These are phyloP conservation scores for Trypanosoma platydactyli DNA, from an alignment of 208 protist genomes.

Conservation along the genomic window DNA sequence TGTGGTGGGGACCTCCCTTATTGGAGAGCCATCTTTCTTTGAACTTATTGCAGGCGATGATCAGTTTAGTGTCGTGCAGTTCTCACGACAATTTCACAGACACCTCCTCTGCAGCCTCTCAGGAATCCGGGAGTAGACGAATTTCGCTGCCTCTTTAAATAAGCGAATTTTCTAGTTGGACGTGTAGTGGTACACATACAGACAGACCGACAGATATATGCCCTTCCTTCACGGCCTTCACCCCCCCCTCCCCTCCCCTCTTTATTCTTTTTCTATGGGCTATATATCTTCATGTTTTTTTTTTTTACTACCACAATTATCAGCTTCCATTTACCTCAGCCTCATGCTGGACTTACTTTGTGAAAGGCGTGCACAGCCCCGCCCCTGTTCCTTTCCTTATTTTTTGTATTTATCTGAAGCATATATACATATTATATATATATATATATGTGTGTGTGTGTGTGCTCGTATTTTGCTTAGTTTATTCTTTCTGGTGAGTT, in stretches of 20 bases:
- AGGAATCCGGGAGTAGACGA: background rate
- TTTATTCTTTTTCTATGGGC: conserved; percentile 10
- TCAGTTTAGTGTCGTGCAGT: conserved; percentile 46
- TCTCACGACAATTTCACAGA: conserved; percentile 19
- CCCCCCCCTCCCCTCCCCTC: conserved; percentile 14
- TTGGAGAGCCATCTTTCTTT: conserved; percentile 41
- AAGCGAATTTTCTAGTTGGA: too few species aligned
- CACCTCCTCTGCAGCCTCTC: conserved; percentile 15
- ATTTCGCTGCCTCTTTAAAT: conserved; percentile 10
- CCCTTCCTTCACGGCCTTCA: background rate
- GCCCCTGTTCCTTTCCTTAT: too few species aligned
- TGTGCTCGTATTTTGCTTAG: too few species aligned
- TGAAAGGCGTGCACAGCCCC: too few species aligned
- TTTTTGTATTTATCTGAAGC: too few species aligned
- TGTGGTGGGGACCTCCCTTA: conserved; percentile 51
- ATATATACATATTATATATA: too few species aligned
- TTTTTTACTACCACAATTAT: too few species aligned
- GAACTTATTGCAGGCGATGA: conserved; percentile 16
- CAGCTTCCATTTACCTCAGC: too few species aligned
- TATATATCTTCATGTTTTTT: background rate
- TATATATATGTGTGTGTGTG: background rate
- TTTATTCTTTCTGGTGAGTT: too few species aligned
- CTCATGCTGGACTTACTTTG: too few species aligned
- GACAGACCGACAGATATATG: conserved; percentile 1
- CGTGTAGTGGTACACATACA: too few species aligned